Percentiles rank a stretch among this genome's conserved stretches.
These are phyloP conservation scores for Phytophthora hybrid DNA, from an alignment of 352 stramenopile genomes.

Conservation along the genomic window DNA sequence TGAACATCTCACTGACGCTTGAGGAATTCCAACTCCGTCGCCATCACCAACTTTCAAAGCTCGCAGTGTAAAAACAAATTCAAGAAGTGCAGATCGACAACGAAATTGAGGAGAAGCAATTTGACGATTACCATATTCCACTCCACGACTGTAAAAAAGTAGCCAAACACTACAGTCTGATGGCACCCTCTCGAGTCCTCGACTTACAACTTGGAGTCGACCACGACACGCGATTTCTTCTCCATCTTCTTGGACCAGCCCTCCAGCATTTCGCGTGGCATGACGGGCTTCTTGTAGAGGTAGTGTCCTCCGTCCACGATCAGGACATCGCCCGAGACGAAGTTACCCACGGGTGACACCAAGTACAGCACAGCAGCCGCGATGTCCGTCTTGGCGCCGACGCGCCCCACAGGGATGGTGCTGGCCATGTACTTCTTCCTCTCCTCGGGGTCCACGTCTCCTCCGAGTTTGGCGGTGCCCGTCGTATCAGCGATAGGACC, in stretches of 20 bases:
- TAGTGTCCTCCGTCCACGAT: conserved; percentile 89
- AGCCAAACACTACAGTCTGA: not conserved
- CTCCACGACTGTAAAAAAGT: not conserved
- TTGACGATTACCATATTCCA: no score
- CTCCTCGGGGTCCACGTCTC: conserved; percentile 54
- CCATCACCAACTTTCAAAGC: not conserved
- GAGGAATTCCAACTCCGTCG: not conserved
- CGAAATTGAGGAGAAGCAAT: no score
- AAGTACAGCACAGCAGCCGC: conserved; percentile 84
- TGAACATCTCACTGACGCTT: no score
- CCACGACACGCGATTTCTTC: conserved; percentile 62
- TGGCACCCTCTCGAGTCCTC: not conserved
- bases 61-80: not conserved
- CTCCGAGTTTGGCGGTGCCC: conserved; percentile 93
- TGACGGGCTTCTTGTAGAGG: conserved; percentile 76
- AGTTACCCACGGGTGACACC: conserved; percentile 75
- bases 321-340: conserved; percentile 85
- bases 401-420: conserved; percentile 74
- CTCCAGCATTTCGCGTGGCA: conserved; percentile 77
- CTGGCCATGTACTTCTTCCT: conserved; percentile 58
- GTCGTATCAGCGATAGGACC: conserved; percentile 96
- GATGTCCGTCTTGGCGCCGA: conserved; percentile 89
- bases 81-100: not conserved
- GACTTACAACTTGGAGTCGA: conserved; percentile 56
- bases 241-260: conserved; percentile 83